These are phyloP conservation scores for Mesembryanthemum crystallinum DNA, from an alignment of 148 eudicot genomes.

Conservation along the genomic window DNA sequence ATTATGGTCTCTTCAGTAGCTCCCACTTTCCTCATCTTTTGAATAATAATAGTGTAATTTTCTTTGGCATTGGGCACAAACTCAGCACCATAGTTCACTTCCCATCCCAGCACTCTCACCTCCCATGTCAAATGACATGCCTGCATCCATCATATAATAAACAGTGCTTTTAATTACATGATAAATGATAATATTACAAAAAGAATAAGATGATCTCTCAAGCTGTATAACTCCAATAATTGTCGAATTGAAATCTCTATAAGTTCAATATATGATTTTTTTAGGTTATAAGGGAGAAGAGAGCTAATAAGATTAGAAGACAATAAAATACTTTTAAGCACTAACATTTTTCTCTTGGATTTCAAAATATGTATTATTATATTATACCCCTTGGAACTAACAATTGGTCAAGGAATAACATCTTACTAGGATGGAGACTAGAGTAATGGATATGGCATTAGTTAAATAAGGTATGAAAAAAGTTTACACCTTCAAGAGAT, in stretches of 20 bases:
- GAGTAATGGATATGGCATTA: not conserved
- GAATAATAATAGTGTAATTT: constrained; percentile 35
- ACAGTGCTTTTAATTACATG: too few relatives aligned
- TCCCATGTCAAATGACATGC: constrained; percentile 56
- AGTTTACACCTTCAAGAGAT: not conserved
- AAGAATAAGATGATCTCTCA: too few relatives aligned
- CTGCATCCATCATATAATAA: constrained; percentile 19
- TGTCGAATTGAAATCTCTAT: too few relatives aligned
- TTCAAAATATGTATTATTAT: too few relatives aligned
- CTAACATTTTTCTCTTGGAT: too few relatives aligned
- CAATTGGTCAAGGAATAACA: not conserved
- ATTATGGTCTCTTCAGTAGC: constrained; percentile 39
- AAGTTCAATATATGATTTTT: too few relatives aligned
- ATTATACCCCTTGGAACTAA: not conserved
- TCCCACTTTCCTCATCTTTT: constrained; percentile 36
- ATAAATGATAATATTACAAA: too few relatives aligned
- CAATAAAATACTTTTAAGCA: too few relatives aligned
- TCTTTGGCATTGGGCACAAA: constrained; percentile 43
- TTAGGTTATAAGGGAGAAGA: too few relatives aligned
- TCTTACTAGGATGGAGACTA: not conserved
- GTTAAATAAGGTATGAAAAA: not conserved
- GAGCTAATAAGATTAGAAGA: too few relatives aligned
- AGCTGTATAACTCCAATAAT: too few relatives aligned
- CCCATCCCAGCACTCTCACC: constrained; percentile 60
- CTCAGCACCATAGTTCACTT: constrained; percentile 56